Base-by-base conservation (phyloP, 1,139 yeast genomes). In the Hansenula lynferdii region DNA sequence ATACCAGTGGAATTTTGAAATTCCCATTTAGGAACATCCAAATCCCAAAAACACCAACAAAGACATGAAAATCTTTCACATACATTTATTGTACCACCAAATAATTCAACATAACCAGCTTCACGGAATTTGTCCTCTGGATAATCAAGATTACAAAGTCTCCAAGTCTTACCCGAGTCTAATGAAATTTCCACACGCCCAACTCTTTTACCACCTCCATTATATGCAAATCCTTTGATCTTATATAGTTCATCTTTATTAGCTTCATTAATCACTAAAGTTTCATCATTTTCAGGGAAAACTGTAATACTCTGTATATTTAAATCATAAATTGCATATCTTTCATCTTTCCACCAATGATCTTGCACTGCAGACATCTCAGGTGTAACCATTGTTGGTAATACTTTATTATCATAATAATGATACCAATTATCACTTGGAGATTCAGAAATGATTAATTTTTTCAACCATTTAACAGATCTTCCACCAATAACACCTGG, bases 401-500 rank as follows among this genome's bases (percentile, higher is more conserved):
- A 38, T 2, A 61, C 65, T 35, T 58, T 52, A 36, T 61, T 61
- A 39, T 61, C 65, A 37, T 51, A 59, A 36, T 50, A 57, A 42
- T 61, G 65, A 36, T 61, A 61, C 60, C 60, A 60, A 38, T 60
- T 59, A 17, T 47, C 49, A 0, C 64, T 58, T 2, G 64, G 64
- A 14, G 23, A 38, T 16, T 59, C 61, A 9, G 60, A 45, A 16
- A 61, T 43, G 10, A 55, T 38, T 18, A 61, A 40, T 34, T 44
- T 48, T 27, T 48, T 54, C 19, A 61, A 42, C 65, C 65, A 61
- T 39, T 61, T 61, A 31, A 61, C 65, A 8, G 62, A 56, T 14
- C 65, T 45, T 4, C 65, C 65, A 15, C 65, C 65, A 45, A 61
- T 58, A 17, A 58, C 56, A 9, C 65, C 65, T 5, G 65, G 65